Percentiles rank a stretch among this genome's conserved stretches.
Evolutionary conservation across 345 rosid genomes (phyloP).

Genomic region (Carallia pectinifolia): DNA sequence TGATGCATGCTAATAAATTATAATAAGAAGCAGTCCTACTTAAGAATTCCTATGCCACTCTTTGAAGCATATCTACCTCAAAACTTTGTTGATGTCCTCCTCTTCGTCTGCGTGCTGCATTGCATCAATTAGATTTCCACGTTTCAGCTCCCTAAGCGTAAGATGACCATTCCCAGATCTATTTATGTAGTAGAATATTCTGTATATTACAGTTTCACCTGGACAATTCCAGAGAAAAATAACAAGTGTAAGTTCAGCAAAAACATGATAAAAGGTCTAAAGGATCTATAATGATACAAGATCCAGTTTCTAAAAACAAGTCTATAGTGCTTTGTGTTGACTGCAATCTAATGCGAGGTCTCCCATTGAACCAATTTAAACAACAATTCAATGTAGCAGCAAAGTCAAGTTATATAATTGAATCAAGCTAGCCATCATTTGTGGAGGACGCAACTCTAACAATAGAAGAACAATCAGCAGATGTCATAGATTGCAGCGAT

Average conservation of each 20-base stretch:
- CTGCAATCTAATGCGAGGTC: background rate
- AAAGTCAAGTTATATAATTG: background rate
- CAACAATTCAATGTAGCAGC: slow-evolving; percentile 1
- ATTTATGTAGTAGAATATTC: slow-evolving; percentile 94
- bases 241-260: background rate
- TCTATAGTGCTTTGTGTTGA: slow-evolving; percentile 2
- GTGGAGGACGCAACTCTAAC: no score
- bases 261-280: background rate
- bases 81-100: slow-evolving; percentile 95
- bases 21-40: background rate
- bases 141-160: slow-evolving; percentile 86
- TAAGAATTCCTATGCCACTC: slow-evolving; percentile 10
- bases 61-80: slow-evolving; percentile 52
- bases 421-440: no score
- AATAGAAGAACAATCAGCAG: no score
- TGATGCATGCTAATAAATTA: slow-evolving; percentile 7
- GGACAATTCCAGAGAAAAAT: slow-evolving; percentile 36
- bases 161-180: slow-evolving; percentile 85
- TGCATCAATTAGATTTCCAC: slow-evolving; percentile 83
- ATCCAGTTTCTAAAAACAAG: background rate
- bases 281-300: background rate
- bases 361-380: background rate
- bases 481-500: no score
- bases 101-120: slow-evolving; percentile 96
- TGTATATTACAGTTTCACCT: slow-evolving; percentile 98